Percentiles rank a stretch among this genome's conserved stretches.
Conservation (phyloP, 805 yeast species). For the Metschnikowia vanudenii region DNA sequence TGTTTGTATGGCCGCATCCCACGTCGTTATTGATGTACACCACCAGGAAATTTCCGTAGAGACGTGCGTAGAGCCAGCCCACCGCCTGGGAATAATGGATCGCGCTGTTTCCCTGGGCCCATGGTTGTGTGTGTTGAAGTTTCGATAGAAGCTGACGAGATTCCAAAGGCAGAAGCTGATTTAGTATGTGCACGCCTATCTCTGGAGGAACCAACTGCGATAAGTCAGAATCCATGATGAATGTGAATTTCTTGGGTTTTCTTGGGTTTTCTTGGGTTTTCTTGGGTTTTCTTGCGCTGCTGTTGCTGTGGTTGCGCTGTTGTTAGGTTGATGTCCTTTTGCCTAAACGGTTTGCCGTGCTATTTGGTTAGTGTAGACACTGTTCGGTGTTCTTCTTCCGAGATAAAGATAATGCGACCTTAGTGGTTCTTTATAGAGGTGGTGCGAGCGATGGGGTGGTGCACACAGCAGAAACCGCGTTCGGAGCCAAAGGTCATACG, state of each 20-base stretch:
- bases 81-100: neutral
- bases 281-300: neutral
- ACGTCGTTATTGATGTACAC: slow-evolving; percentile 7
- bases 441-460: no score
- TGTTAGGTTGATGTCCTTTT: no score
- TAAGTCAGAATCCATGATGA: slow-evolving; percentile 1
- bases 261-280: neutral
- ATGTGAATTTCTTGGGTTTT: neutral
- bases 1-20: neutral
- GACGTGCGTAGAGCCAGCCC: slow-evolving; percentile 12
- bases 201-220: slow-evolving; percentile 14
- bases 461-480: no score
- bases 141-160: neutral
- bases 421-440: no score
- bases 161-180: slow-evolving; percentile 13
- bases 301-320: no score
- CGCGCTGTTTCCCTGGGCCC: no score
- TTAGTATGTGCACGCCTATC: slow-evolving; percentile 12
- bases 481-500: no score
- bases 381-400: no score
- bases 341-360: no score
- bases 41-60: slow-evolving; percentile 12
- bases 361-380: no score
- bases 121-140: neutral
- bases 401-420: no score